Conservation (phyloP, 1,284 basidiomycete species). For the Tremellales sp. region DNA sequence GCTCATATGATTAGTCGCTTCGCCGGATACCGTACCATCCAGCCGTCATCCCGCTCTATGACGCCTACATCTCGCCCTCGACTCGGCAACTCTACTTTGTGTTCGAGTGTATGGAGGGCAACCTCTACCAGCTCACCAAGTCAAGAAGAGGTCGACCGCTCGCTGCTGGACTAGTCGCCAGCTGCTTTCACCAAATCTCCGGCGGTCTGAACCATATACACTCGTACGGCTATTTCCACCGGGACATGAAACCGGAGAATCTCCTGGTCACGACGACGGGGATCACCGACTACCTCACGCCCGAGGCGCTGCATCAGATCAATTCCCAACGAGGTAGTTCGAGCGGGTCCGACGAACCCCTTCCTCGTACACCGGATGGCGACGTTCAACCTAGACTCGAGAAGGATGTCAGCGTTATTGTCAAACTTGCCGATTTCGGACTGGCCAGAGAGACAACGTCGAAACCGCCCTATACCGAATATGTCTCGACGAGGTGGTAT, state of each 20-base stretch:
- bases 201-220: slow-evolving; percentile 92
- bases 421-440: slow-evolving; percentile 98
- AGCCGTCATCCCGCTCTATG: slow-evolving; percentile 97
- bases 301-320: slow-evolving; percentile 30
- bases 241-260: slow-evolving; percentile 99
- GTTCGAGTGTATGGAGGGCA: slow-evolving; percentile 99
- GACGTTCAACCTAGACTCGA: slow-evolving; percentile 53
- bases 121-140: slow-evolving; percentile 98
- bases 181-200: slow-evolving; percentile 90
- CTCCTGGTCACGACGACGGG: slow-evolving; percentile 99
- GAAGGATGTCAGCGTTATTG: slow-evolving; percentile 91
- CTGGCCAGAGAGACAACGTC: slow-evolving; percentile 87
- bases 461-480: slow-evolving; percentile 93
- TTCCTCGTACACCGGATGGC: slow-evolving; percentile 15
- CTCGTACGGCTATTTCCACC: slow-evolving; percentile 89
- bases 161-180: slow-evolving; percentile 89
- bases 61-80: slow-evolving; percentile 91
- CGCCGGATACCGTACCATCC: slow-evolving; percentile 91
- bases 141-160: slow-evolving; percentile 89
- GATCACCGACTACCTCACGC: slow-evolving; percentile 83
- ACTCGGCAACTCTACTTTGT: slow-evolving; percentile 98
- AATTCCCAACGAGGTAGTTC: slow-evolving; percentile 19
- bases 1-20: slow-evolving; percentile 83
- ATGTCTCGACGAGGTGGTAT: slow-evolving; percentile 98
- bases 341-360: background rate